Evolutionary conservation across 2,329 filamentous ascomycete species (phyloP).

Genomic region (Colletotrichum sp.): DNA sequence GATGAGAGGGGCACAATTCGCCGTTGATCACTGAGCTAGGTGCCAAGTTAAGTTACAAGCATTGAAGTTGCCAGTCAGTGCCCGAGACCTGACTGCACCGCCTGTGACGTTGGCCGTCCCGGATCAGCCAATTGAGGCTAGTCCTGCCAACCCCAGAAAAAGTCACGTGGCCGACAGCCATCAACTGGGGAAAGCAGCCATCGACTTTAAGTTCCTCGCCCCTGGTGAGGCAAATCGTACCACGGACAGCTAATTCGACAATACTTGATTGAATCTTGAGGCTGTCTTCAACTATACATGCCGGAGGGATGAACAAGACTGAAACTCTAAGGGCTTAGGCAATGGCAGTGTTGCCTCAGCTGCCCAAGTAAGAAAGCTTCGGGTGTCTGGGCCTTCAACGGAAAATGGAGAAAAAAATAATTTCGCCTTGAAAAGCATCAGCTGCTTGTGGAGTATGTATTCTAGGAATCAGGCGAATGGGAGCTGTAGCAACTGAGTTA

Average conservation of each 20-base stretch:
- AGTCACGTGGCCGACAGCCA: conserved; percentile 7
- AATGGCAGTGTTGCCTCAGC: background rate
- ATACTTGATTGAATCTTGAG: background rate
- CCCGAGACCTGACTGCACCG: background rate
- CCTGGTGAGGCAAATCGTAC: background rate
- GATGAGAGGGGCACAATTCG: background rate
- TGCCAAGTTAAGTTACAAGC: background rate
- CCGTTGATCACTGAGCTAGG: background rate
- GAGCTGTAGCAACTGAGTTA: background rate
- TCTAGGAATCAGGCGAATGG: background rate
- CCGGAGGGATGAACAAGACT: background rate
- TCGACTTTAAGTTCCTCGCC: background rate
- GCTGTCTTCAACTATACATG: background rate
- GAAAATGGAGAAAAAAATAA: background rate
- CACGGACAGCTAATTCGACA: background rate
- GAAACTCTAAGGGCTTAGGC: background rate
- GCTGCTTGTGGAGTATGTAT: background rate
- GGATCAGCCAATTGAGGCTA: conserved; percentile 5
- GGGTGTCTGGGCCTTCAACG: background rate
- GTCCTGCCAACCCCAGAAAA: background rate
- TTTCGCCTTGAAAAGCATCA: background rate
- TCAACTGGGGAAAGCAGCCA: background rate
- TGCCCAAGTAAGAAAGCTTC: background rate
- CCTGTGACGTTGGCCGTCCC: conserved; percentile 17
- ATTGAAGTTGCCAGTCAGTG: conserved; percentile 9